Evolutionary conservation across 2,329 filamentous ascomycete species (phyloP).

Genomic region (Metarhizium robertsii): DNA sequence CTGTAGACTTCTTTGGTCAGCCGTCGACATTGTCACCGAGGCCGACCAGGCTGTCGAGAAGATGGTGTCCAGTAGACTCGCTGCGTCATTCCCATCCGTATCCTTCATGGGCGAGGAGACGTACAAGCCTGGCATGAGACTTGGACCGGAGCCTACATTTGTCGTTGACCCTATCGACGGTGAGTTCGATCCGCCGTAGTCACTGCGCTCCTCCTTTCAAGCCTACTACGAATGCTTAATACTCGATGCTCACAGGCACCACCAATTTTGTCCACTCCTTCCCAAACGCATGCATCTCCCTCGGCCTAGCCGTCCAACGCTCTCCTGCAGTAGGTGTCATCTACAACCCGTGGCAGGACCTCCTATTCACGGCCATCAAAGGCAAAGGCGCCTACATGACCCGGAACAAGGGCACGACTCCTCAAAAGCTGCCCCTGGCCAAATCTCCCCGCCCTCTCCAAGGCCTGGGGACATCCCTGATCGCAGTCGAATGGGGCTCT

Average conservation of each 20-base stretch:
- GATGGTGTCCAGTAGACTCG: slow-evolving; percentile 47
- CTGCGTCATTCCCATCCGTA: slow-evolving; percentile 42
- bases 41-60: slow-evolving; percentile 57
- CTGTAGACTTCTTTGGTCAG: slow-evolving; percentile 23
- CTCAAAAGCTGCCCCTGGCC: slow-evolving; percentile 30
- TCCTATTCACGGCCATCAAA: slow-evolving; percentile 59
- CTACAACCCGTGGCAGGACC: slow-evolving; percentile 68
- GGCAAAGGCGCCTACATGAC: slow-evolving; percentile 57
- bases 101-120: slow-evolving; percentile 71
- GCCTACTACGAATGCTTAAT: too few relatives aligned
- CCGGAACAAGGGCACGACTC: slow-evolving; percentile 29
- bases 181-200: neutral
- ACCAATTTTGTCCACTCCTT: slow-evolving; percentile 75
- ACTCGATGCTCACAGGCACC: slow-evolving; percentile 28
- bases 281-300: slow-evolving; percentile 66
- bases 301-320: slow-evolving; percentile 58
- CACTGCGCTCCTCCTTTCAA: neutral
- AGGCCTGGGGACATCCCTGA: slow-evolving; percentile 52
- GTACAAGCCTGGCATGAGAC: slow-evolving; percentile 53
- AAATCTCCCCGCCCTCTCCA: slow-evolving; percentile 44
- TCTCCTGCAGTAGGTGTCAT: slow-evolving; percentile 62
- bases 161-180: slow-evolving; percentile 78
- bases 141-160: slow-evolving; percentile 63
- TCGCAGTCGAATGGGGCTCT: slow-evolving; percentile 67
- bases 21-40: slow-evolving; percentile 60